Percentiles rank a stretch among this genome's conserved stretches.
Conservation (phyloP, 2,329 filamentous ascomycete species). For the Tolypocladium pustulatum region DNA sequence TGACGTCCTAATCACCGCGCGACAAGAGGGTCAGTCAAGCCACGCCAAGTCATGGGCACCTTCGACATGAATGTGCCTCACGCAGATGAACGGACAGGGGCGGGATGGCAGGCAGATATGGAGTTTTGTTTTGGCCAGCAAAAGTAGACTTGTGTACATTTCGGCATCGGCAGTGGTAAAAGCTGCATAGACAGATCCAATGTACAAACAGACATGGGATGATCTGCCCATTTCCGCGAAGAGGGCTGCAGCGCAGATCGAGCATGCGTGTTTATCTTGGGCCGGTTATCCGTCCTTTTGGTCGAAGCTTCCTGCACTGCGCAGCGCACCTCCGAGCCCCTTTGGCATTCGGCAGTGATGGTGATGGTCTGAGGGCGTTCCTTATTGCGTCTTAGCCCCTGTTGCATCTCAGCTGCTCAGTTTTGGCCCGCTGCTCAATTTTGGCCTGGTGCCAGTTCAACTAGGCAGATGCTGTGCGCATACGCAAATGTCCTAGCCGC, state of each 20-base stretch:
- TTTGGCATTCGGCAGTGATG: background rate
- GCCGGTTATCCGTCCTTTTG: background rate
- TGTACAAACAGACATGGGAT: conserved; percentile 6
- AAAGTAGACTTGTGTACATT: conserved; percentile 14
- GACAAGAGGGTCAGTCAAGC: background rate
- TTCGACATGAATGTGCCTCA: background rate
- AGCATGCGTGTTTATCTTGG: background rate
- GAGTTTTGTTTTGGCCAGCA: background rate
- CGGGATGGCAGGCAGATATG: conserved; percentile 6
- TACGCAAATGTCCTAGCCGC: background rate
- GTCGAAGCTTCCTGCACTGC: too few species aligned
- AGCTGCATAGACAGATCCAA: conserved; percentile 18
- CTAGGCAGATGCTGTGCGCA: background rate
- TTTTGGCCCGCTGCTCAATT: background rate
- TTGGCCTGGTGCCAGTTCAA: background rate
- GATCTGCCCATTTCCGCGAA: background rate
- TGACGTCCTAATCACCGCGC: conserved; percentile 32
- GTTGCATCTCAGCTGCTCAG: background rate
- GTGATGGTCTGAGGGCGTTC: background rate
- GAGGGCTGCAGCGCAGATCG: background rate
- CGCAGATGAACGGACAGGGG: background rate
- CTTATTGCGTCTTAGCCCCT: background rate
- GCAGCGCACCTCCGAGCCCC: background rate
- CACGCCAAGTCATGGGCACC: background rate
- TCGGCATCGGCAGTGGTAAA: conserved; percentile 18